Evolutionary conservation across 345 rosid species (phyloP).

Genomic region (Gossypium herbaceum): DNA sequence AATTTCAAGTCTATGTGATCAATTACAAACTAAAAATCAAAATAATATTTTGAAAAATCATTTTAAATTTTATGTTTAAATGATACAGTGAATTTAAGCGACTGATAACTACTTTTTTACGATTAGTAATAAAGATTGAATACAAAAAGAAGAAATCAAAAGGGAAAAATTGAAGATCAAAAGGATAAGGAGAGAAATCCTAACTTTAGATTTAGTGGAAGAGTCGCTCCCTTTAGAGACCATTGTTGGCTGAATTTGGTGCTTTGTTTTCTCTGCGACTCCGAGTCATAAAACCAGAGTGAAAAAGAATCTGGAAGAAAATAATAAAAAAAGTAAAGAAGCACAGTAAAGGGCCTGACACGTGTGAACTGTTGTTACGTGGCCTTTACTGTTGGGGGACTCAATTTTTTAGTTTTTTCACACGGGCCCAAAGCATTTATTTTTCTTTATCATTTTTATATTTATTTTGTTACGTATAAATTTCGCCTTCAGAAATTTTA

Average conservation of each 20-base stretch:
- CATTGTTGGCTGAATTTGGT: constrained; percentile 4
- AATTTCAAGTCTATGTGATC: background rate
- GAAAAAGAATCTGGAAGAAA: constrained; percentile 8
- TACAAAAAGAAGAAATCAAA: background rate
- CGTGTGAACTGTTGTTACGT: constrained; percentile 13
- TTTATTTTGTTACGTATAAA: too few relatives aligned
- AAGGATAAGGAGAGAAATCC: constrained; percentile 19
- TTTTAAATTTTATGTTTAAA: background rate
- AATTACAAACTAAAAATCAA: background rate
- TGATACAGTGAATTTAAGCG: constrained; percentile 3
- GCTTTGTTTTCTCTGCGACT: constrained; percentile 8
- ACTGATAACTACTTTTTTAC: background rate
- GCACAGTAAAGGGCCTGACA: background rate
- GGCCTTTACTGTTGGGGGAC: background rate
- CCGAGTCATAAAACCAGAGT: background rate
- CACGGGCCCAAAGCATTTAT: background rate
- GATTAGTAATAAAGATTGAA: background rate
- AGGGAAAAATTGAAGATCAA: background rate
- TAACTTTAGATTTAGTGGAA: constrained; percentile 35
- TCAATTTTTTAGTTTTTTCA: background rate
- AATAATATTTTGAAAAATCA: background rate
- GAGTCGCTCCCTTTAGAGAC: constrained; percentile 18
- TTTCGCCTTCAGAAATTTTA: background rate
- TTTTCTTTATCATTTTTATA: background rate
- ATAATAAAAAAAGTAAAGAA: background rate